phyloP scores from a whole-genome alignment of 1,284 basidiomycete species.

The Cutaneotrichosporon sp. region DNA sequence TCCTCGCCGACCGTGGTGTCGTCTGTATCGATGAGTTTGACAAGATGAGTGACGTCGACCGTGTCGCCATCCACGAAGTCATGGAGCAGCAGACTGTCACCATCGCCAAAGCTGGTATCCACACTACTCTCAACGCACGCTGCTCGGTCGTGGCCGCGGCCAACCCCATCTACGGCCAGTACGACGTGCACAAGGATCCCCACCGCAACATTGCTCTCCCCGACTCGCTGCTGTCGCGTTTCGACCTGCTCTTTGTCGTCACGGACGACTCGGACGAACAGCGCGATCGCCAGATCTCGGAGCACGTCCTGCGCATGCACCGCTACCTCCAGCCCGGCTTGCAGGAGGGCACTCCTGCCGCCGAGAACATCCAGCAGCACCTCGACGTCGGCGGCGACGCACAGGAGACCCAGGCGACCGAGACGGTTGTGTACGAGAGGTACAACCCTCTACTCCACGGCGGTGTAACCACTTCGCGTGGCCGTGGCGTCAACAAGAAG shows the following conservation, averaged over 20 bases:
- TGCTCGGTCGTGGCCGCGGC: slow-evolving; percentile 98
- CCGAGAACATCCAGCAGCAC: slow-evolving; percentile 85
- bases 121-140: slow-evolving; percentile 95
- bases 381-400: slow-evolving; percentile 74
- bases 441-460: slow-evolving; percentile 94
- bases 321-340: slow-evolving; percentile 94
- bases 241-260: slow-evolving; percentile 96
- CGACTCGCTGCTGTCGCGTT: slow-evolving; percentile 97
- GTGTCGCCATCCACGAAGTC: slow-evolving; percentile 99
- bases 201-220: slow-evolving; percentile 98
- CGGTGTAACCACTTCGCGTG: slow-evolving; percentile 67
- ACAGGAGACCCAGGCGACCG: slow-evolving; percentile 59
- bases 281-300: slow-evolving; percentile 90
- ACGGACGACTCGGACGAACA: slow-evolving; percentile 97
- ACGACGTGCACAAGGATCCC: slow-evolving; percentile 99
- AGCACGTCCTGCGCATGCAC: slow-evolving; percentile 97
- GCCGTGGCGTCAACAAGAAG: slow-evolving; percentile 62
- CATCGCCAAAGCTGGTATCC: slow-evolving; percentile 98
- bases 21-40: slow-evolving; percentile 99
- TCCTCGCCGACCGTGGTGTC: slow-evolving; percentile 97
- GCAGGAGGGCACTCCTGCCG: slow-evolving; percentile 80
- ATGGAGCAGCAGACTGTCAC: slow-evolving; percentile 99
- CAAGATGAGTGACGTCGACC: slow-evolving; percentile 99
- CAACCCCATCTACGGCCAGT: slow-evolving; percentile 98
- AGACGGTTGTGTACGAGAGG: slow-evolving; percentile 89